These are phyloP conservation scores for Aspergillus sp. DNA, from an alignment of 2,329 filamentous ascomycete species.

Conservation along the genomic window DNA sequence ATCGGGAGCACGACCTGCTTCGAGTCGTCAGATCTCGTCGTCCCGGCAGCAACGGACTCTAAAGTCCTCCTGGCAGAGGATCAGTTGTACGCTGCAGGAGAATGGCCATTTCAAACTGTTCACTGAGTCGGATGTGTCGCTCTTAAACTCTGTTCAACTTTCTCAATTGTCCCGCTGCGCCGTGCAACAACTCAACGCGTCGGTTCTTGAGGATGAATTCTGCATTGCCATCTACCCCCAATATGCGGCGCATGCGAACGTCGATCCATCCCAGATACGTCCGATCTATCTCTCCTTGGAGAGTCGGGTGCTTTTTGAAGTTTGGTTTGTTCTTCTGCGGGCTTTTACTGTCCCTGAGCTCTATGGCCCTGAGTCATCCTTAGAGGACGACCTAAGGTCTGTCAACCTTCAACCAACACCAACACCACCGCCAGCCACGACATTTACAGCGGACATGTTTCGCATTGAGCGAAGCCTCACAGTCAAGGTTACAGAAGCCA, in stretches of 20 bases:
- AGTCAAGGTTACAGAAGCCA: slow-evolving; percentile 57
- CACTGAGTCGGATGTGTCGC: slow-evolving; percentile 72
- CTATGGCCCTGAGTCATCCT: slow-evolving; percentile 57
- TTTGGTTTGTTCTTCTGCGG: slow-evolving; percentile 88
- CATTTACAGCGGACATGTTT: slow-evolving; percentile 53
- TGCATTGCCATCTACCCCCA: slow-evolving; percentile 95
- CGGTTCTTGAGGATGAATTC: slow-evolving; percentile 85
- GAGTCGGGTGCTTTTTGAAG: slow-evolving; percentile 83
- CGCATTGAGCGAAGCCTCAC: slow-evolving; percentile 57
- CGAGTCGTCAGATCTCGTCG: slow-evolving; percentile 42
- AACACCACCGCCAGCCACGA: slow-evolving; percentile 12
- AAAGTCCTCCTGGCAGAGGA: slow-evolving; percentile 69
- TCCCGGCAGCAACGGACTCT: slow-evolving; percentile 52
- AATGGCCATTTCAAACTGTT: slow-evolving; percentile 91
- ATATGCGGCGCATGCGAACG: slow-evolving; percentile 65
- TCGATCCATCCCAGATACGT: slow-evolving; percentile 67
- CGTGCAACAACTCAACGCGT: slow-evolving; percentile 81
- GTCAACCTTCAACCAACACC: slow-evolving; percentile 17
- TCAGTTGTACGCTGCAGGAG: slow-evolving; percentile 89
- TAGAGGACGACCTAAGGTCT: slow-evolving; percentile 38
- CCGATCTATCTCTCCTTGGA: slow-evolving; percentile 87
- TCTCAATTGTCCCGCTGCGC: slow-evolving; percentile 84
- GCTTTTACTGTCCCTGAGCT: slow-evolving; percentile 90
- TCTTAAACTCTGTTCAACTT: slow-evolving; percentile 77
- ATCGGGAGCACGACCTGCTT: slow-evolving; percentile 30